Base-by-base conservation (phyloP, 768 basidiomycete species). In the Boletales sp. region DNA sequence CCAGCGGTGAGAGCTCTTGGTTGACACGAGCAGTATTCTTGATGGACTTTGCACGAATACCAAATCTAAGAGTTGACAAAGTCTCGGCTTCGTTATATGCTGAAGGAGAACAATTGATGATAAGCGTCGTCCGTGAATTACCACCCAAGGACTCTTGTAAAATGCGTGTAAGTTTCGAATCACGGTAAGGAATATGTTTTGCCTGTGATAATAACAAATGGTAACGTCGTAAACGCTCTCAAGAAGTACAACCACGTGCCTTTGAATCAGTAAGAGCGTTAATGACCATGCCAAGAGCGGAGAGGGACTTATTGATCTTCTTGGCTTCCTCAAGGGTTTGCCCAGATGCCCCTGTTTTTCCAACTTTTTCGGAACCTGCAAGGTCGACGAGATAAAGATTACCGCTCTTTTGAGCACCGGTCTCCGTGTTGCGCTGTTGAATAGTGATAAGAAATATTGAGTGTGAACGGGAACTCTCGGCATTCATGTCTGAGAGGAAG, bases 41-140 rank as follows among this genome's bases (percentile, higher is more conserved):
- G 83, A 99, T 99, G n/a, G 91, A 90, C 72, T 99, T 99, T n/a
- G 97, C 95, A 56, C 97, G 91, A 67, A 98, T 98, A 76, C 97
- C 97, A 68, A 99, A 99, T 21, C 97, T 87, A n/a, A 99, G 82
- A 4, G 97, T 99, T 3, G 87, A 89, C 31, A 99, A 76, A 0
- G 97, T 99, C 70, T 99, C 97, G 3, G 90, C 76, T 68, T 98
- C 97, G 63, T 99, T 99, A 74, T 94, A 99, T 0, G 90, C 85
- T 2, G 93, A 94, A 15, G 97, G 97, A 15, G 97, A 99, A 65
- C 97, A 98, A 71, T 98, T 99, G 72, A 99, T 99, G 62, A 99
- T 94, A n/a, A 98, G 83, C 0, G 97, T 99, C 32, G 90, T 91
- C 31, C 91, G 82, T 15, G 92, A 94, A 71, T 94, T 93, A 65